Conservation (phyloP, 2,329 filamentous ascomycete species). For the Cladophialophora carrionii region DNA sequence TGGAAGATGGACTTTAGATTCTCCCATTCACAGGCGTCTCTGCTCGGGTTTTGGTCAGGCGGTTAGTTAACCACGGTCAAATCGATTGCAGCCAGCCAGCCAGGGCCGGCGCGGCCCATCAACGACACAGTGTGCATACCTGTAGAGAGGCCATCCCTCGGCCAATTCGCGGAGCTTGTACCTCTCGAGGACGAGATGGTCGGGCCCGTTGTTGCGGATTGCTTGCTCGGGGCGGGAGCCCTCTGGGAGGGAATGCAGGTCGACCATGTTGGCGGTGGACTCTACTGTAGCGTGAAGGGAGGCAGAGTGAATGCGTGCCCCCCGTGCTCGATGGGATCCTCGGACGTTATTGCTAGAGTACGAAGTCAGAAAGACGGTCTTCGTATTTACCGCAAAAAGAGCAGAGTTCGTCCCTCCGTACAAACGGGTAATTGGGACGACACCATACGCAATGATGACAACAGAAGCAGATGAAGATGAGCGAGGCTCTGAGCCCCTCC, state of each 20-base stretch:
- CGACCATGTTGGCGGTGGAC: neutral
- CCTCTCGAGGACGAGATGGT: constrained; percentile 50
- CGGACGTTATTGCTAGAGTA: neutral
- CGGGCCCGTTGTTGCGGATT: constrained; percentile 53
- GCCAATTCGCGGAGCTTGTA: constrained; percentile 55
- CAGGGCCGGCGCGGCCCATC: too few relatives aligned
- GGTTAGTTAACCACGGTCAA: neutral
- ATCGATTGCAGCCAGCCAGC: neutral
- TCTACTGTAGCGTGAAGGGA: too few relatives aligned
- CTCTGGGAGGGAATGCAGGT: constrained; percentile 23
- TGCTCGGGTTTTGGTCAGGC: constrained; percentile 25
- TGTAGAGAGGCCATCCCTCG: constrained; percentile 56
- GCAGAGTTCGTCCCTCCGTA: neutral
- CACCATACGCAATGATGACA: neutral
- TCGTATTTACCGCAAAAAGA: neutral
- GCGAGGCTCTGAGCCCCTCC: neutral
- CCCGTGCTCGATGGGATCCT: too few relatives aligned
- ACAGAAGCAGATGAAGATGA: neutral
- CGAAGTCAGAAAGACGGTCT: neutral
- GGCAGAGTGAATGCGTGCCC: neutral
- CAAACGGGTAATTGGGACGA: neutral
- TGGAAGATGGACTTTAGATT: constrained; percentile 58
- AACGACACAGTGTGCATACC: constrained; percentile 38
- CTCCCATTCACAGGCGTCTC: constrained; percentile 58
- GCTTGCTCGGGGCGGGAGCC: constrained; percentile 29